phyloP scores from a whole-genome alignment of 345 rosid genomes.

The Syzygium jambos region DNA sequence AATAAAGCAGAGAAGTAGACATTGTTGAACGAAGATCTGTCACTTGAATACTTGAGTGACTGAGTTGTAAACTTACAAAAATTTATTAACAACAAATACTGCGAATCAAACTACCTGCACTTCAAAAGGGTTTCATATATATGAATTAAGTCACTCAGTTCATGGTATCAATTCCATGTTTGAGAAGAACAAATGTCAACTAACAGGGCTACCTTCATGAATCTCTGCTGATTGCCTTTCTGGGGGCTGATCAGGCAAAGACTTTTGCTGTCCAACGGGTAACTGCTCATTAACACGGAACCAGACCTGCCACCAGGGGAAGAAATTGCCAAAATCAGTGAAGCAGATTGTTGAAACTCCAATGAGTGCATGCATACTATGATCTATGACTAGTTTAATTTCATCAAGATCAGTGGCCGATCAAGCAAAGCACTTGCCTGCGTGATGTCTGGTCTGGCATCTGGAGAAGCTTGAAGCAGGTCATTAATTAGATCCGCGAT shows the following conservation, averaged over 20 bases:
- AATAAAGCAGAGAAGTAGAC: not conserved
- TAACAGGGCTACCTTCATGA: constrained; percentile 32
- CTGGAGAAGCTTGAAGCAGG: constrained; percentile 91
- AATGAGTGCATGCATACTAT: constrained; percentile 14
- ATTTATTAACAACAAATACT: not conserved
- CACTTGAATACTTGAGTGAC: not conserved
- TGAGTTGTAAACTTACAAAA: not conserved
- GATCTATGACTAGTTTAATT: constrained; percentile 72
- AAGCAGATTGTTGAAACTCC: constrained; percentile 28
- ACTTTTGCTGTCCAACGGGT: constrained; percentile 68
- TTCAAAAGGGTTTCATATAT: not conserved
- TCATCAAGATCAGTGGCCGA: constrained; percentile 63
- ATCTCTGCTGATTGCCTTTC: constrained; percentile 42
- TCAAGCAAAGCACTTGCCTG: constrained; percentile 89
- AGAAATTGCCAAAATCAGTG: constrained; percentile 37
- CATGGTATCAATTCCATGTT: not conserved
- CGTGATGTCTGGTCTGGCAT: constrained; percentile 94
- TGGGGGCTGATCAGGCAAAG: constrained; percentile 77
- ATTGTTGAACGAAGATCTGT: not conserved
- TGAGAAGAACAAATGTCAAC: not conserved
- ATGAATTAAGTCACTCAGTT: not conserved
- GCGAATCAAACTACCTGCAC: not conserved
- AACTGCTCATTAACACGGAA: constrained; percentile 89
- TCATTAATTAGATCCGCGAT: constrained; percentile 68
- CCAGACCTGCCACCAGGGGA: constrained; percentile 75